Percentiles rank a stretch among this genome's conserved stretches.
Conservation (phyloP, 2,329 filamentous ascomycete species). For the Stachybotrys elegans region DNA sequence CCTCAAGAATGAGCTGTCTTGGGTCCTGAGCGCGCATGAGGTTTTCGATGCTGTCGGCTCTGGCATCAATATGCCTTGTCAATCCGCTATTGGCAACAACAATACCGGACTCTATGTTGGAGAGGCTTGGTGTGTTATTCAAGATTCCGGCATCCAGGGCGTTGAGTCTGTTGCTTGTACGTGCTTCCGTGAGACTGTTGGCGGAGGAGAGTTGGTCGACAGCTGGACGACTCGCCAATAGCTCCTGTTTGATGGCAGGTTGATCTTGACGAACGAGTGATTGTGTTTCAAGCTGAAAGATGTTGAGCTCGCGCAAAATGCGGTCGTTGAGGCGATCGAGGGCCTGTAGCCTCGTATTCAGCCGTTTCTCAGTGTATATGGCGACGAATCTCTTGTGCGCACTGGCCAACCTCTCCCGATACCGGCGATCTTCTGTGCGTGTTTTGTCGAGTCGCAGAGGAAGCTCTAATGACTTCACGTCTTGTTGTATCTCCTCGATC, state of each 20-base stretch:
- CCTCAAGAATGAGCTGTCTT: too few species aligned
- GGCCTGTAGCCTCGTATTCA: background rate
- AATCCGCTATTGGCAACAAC: background rate
- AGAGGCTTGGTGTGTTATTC: background rate
- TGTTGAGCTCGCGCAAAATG: background rate
- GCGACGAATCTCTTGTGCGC: background rate
- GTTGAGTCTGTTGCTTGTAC: background rate
- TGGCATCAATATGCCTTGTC: background rate
- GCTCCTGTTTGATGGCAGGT: background rate
- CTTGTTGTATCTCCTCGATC: background rate
- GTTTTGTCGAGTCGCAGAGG: background rate
- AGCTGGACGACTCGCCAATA: too few species aligned
- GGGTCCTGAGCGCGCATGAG: background rate
- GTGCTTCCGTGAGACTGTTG: background rate
- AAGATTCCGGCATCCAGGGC: background rate
- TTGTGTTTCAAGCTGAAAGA: background rate
- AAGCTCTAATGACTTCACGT: background rate
- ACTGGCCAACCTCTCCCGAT: background rate
- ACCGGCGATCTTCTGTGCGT: background rate
- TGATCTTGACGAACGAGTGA: background rate
- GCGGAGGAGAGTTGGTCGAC: background rate
- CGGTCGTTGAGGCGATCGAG: background rate
- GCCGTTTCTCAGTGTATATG: background rate
- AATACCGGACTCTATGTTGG: background rate
- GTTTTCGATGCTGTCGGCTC: background rate